Base-by-base conservation (phyloP, 768 basidiomycete genomes). In the Pulveroboletus sp. region DNA sequence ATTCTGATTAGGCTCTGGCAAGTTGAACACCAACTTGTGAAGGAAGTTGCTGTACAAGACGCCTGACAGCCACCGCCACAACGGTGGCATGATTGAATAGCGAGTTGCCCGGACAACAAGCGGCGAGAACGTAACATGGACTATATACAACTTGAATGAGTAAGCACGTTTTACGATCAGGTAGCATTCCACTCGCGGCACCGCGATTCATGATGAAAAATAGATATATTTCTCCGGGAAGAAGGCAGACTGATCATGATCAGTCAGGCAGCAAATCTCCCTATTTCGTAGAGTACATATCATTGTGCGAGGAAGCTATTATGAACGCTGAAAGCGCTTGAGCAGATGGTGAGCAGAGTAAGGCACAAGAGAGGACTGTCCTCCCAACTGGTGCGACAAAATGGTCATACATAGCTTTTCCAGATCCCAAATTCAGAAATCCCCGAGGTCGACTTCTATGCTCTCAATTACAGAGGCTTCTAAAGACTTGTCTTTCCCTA, bases 391-490 rank as follows among this genome's bases (percentile, higher is more conserved):
- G 23, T 23, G 24, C 22, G 10, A 23, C 45, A 31, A 44, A 35
- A 45, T 50, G 24, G 17, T 43, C 35, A 19, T 39, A 61, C 44
- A 41, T 31, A 6, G 37, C 22, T 5, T 52, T 43, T 22, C 32
- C 22, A 49, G 46, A 39, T 50, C 14, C 40, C 10, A 39, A 43
- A 36, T 61, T 62, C 67, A 89, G 66, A 89, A 89, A 67, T 89
- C 87, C 43, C 87, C 87, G 38, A 89, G 71, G 64, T 89, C 86
- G 51, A 89, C 76, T 55, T 89, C 86, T 56, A 89, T 76, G 24
- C 76, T 76, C 41, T 85, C 81, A 55, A 86, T 77, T 32, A 88
- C 64, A 17, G 76, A 71, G 6, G 77, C 72, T 61, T 83, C 81
- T 45, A 85, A 73, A 17, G 71, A 70, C 59, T 77, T 76, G 50